Base-by-base conservation (phyloP, 352 stramenopile species). In the Globisporangium nunn region DNA sequence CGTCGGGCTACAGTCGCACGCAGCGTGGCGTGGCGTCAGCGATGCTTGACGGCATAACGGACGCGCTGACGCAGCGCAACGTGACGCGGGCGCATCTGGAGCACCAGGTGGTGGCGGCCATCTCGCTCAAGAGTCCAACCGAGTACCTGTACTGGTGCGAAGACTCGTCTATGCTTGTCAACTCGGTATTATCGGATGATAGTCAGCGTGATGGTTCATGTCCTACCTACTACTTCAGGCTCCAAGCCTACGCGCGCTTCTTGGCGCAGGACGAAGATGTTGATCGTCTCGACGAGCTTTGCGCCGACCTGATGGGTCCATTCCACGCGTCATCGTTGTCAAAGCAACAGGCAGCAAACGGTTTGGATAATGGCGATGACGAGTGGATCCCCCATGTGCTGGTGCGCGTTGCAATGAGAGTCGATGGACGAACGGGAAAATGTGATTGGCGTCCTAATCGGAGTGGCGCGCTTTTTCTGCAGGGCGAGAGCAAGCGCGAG, bases 141-240 rank as follows among this genome's bases (percentile, higher is more conserved):
- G 85, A 95, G 69, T 95, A 92, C 75, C 74, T 77, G 6, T 91
- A 93, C 58, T 95, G 85, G 85, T 94, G 66, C 43, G 49, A 46
- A n/a, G 3, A n/a, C n/a, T n/a, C n/a, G n/a, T n/a, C n/a, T n/a
- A n/a, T n/a, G n/a, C n/a, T n/a, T n/a, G n/a, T n/a, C n/a, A n/a
- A n/a, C n/a, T n/a, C n/a, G n/a, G n/a, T n/a, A n/a, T n/a, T n/a
- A n/a, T 37, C 3, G 33, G 33, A 37, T 37, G 33, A n/a, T n/a
- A n/a, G n/a, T n/a, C n/a, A n/a, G n/a, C n/a, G n/a, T n/a, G n/a
- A n/a, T n/a, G n/a, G n/a, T n/a, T n/a, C n/a, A n/a, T n/a, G n/a
- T n/a, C n/a, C n/a, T n/a, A n/a, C n/a, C n/a, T n/a, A n/a, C n/a
- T n/a, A n/a, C n/a, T n/a, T n/a, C 52, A 94, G 84, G 84, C 66